A percentile compares a stretch with the other conserved stretches of the same genome.
Evolutionary conservation across 176 grass and related monocot genomes (phyloP).

Genomic region (Oryza glumipatula): DNA sequence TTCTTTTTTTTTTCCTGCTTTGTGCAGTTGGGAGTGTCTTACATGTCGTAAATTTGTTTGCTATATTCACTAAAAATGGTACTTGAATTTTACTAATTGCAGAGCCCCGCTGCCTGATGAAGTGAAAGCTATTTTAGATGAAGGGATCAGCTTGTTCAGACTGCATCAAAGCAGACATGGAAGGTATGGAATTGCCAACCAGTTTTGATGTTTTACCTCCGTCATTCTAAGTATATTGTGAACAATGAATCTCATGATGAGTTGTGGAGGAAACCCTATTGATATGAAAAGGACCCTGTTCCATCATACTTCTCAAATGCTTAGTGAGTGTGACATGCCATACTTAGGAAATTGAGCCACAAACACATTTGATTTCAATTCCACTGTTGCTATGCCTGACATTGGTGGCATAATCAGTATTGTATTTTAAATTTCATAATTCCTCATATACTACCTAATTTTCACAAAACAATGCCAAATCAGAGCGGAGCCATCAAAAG

Average conservation of each 20-base stretch:
- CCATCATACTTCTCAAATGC: neutral
- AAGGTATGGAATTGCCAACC: conserved; percentile 61
- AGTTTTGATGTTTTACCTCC: neutral
- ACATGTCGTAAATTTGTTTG: conserved; percentile 8
- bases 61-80: conserved; percentile 23
- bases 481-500: conserved; percentile 89
- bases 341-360: neutral
- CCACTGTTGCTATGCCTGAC: conserved; percentile 1
- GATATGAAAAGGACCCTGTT: neutral
- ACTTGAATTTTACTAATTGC: conserved; percentile 40
- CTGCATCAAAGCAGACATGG: conserved; percentile 89
- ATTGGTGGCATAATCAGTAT: neutral
- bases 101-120: conserved; percentile 75
- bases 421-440: conserved; percentile 20
- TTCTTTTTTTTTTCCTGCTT: neutral
- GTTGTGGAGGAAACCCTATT: neutral
- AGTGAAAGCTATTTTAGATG: conserved; percentile 72
- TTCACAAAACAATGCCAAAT: conserved; percentile 50
- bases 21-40: neutral
- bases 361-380: neutral
- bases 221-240: neutral
- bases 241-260: neutral
- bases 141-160: conserved; percentile 87
- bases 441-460: conserved; percentile 34
- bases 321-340: neutral